These are phyloP conservation scores for Filobasidium uniguttulatum DNA, from an alignment of 1,284 basidiomycete species.

Conservation along the genomic window DNA sequence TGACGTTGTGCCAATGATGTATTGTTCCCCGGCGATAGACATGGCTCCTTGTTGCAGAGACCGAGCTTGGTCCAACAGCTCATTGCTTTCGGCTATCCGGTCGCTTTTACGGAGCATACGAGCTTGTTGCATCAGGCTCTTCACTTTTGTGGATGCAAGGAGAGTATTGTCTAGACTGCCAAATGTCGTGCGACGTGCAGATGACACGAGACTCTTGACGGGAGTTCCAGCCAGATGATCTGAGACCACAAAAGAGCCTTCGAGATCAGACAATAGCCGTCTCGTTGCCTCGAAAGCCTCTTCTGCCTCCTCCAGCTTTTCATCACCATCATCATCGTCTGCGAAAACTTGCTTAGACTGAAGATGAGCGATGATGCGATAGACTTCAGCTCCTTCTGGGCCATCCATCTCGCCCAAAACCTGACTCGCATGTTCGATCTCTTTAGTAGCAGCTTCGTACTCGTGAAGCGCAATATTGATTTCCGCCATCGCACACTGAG, in stretches of 20 bases:
- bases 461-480: slow-evolving; percentile 51
- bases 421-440: slow-evolving; percentile 43
- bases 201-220: neutral
- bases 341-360: slow-evolving; percentile 43
- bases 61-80: slow-evolving; percentile 44
- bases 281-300: slow-evolving; percentile 35
- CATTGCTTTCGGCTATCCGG: slow-evolving; percentile 42
- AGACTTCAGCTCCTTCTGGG: slow-evolving; percentile 49
- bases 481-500: slow-evolving; percentile 52
- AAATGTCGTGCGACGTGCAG: neutral
- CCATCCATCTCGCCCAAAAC: slow-evolving; percentile 25
- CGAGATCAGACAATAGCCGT: slow-evolving; percentile 38
- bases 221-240: neutral
- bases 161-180: neutral
- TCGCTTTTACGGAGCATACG: slow-evolving; percentile 54
- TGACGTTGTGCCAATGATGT: slow-evolving; percentile 56
- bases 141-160: neutral
- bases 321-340: slow-evolving; percentile 31
- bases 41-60: slow-evolving; percentile 16
- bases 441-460: slow-evolving; percentile 45
- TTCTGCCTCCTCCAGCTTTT: slow-evolving; percentile 44
- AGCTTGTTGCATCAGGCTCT: slow-evolving; percentile 33
- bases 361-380: slow-evolving; percentile 46
- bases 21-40: slow-evolving; percentile 53
- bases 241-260: slow-evolving; percentile 27